Conservation (phyloP, 345 rosid species). For the Arabis hirsuta region DNA sequence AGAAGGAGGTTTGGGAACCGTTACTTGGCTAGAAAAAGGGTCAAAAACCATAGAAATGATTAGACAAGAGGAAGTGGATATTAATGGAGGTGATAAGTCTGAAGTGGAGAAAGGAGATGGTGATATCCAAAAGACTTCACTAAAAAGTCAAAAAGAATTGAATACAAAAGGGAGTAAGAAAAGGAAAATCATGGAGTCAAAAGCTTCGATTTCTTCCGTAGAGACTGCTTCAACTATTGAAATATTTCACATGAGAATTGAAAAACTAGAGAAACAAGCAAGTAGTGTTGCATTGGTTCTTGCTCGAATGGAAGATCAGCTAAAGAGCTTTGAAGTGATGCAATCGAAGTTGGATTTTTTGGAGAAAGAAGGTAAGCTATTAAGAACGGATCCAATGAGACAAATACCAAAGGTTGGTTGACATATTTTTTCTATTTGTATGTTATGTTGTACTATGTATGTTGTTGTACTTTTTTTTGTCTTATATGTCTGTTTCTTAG, state of each 20-base stretch:
- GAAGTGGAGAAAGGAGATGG: too few species aligned
- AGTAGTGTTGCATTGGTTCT: neutral
- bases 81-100: too few species aligned
- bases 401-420: too few species aligned
- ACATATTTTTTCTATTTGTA: too few species aligned
- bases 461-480: neutral
- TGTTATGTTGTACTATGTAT: neutral
- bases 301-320: neutral
- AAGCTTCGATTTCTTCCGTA: too few species aligned
- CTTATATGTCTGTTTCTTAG: too few species aligned
- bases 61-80: too few species aligned
- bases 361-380: neutral
- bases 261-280: neutral
- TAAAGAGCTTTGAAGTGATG: neutral
- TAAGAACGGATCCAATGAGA: too few species aligned
- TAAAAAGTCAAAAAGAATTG: slow-evolving; percentile 4
- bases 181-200: neutral
- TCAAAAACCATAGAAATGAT: too few species aligned
- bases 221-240: neutral
- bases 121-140: neutral
- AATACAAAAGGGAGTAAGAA: too few species aligned
- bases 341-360: too few species aligned
- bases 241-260: neutral
- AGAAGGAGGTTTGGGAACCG: neutral
- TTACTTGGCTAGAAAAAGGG: neutral